Conservation (phyloP, 1,139 yeast genomes). For the Blastobotrys aristatus region DNA sequence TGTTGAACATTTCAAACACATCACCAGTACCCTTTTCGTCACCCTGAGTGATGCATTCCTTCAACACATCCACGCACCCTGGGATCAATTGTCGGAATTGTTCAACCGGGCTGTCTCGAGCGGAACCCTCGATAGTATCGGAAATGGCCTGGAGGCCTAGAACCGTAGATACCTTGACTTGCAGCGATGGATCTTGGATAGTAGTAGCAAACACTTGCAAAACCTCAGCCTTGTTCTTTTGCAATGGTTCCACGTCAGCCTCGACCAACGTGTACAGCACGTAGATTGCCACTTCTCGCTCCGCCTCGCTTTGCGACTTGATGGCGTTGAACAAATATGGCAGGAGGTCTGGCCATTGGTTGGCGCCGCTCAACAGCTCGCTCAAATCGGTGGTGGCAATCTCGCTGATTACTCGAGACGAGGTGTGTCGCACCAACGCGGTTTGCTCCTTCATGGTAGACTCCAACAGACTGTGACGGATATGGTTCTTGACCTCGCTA, state of each 20-base stretch:
- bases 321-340: conserved; percentile 69
- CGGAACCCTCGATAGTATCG: conserved; percentile 45
- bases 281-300: conserved; percentile 82
- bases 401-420: conserved; percentile 83
- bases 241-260: conserved; percentile 55
- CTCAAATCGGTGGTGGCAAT: conserved; percentile 75
- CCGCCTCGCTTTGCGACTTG: conserved; percentile 49
- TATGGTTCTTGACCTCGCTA: conserved; percentile 35
- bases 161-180: conserved; percentile 77
- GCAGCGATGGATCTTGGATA: conserved; percentile 59
- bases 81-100: conserved; percentile 70
- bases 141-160: conserved; percentile 77
- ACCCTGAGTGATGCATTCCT: conserved; percentile 63
- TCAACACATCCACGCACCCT: conserved; percentile 73
- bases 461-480: conserved; percentile 63
- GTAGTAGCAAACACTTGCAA: conserved; percentile 63
- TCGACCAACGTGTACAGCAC: conserved; percentile 75
- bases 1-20: conserved; percentile 81
- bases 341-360: conserved; percentile 73
- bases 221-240: conserved; percentile 60
- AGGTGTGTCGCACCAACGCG: conserved; percentile 77
- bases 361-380: conserved; percentile 27
- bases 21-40: conserved; percentile 70
- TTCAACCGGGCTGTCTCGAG: conserved; percentile 45
- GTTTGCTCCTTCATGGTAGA: conserved; percentile 62